phyloP scores from a whole-genome alignment of 345 rosid species.

The Reutealis trisperma region DNA sequence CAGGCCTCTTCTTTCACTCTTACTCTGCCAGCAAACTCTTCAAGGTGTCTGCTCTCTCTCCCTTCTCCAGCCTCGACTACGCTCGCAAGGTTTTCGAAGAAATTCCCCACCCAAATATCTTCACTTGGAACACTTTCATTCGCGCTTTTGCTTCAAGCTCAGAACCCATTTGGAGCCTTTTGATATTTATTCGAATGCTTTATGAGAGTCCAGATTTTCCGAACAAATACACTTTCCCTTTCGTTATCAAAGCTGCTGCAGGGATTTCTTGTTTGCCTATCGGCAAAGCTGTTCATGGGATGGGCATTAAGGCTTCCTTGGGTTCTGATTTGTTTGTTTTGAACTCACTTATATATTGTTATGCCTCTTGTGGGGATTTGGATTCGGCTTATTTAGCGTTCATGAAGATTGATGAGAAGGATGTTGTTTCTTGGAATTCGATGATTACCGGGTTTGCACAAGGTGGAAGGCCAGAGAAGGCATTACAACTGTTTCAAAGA shows the following conservation, averaged over 20 bases:
- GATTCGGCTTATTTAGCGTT: conserved; percentile 62
- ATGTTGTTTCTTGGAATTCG: conserved; percentile 79
- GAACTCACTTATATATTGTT: conserved; percentile 66
- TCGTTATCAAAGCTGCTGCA: conserved; percentile 60
- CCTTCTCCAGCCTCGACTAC: conserved; percentile 57
- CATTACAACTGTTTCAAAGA: conserved; percentile 48
- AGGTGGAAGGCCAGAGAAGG: conserved; percentile 57
- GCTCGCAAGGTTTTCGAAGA: conserved; percentile 70
- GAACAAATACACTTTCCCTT: conserved; percentile 68
- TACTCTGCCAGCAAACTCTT: conserved; percentile 61
- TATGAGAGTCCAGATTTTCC: conserved; percentile 44
- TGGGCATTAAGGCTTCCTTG: conserved; percentile 51
- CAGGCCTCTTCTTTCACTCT: conserved; percentile 43
- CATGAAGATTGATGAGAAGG: conserved; percentile 44
- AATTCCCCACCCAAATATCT: conserved; percentile 68
- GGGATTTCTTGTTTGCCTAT: conserved; percentile 33
- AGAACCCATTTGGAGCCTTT: conserved; percentile 49
- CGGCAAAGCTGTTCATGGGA: conserved; percentile 61
- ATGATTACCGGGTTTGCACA: conserved; percentile 64
- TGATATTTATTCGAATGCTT: conserved; percentile 51
- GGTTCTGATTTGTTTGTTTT: conserved; percentile 48
- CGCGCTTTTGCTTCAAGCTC: conserved; percentile 63
- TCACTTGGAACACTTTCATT: conserved; percentile 69
- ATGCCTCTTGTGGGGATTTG: conserved; percentile 54
- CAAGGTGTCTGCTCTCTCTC: conserved; percentile 33